phyloP scores from a whole-genome alignment of 768 basidiomycete species.

The Pholiota conissans region DNA sequence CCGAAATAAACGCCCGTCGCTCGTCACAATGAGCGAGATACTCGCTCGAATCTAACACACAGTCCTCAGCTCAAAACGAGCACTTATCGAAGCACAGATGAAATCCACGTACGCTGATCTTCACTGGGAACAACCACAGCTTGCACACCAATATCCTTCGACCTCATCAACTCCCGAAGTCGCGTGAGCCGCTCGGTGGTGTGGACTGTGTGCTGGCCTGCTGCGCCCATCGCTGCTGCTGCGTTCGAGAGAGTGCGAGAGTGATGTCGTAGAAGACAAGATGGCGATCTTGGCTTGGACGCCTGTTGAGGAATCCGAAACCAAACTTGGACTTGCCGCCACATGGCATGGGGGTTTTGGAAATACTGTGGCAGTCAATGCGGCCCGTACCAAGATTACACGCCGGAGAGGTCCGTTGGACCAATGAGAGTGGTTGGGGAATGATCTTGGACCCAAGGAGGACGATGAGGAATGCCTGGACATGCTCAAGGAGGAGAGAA shows the following conservation, averaged over 20 bases:
- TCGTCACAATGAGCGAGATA: constrained; percentile 85
- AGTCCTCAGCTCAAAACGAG: background rate
- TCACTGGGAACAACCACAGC: constrained; percentile 88
- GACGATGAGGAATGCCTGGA: no score
- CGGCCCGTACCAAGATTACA: background rate
- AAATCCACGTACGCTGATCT: constrained; percentile 68
- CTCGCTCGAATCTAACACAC: constrained; percentile 74
- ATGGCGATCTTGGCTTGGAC: constrained; percentile 5
- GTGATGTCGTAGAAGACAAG: constrained; percentile 3
- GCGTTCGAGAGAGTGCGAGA: constrained; percentile 1
- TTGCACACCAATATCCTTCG: constrained; percentile 47
- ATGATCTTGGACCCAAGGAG: no score
- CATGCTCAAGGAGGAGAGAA: no score
- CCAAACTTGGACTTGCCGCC: constrained; percentile 22
- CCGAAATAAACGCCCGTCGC: constrained; percentile 85
- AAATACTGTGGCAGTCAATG: background rate
- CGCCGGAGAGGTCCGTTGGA: background rate
- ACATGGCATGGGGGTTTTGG: constrained; percentile 17
- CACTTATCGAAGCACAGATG: constrained; percentile 1
- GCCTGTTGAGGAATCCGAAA: constrained; percentile 16
- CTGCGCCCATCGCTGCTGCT: constrained; percentile 35
- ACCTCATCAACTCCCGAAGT: constrained; percentile 71
- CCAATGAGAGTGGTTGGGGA: no score
- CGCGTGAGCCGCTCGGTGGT: constrained; percentile 62
- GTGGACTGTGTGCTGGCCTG: constrained; percentile 47